Conservation (phyloP, 306 rosid species). For the Senna tora region DNA sequence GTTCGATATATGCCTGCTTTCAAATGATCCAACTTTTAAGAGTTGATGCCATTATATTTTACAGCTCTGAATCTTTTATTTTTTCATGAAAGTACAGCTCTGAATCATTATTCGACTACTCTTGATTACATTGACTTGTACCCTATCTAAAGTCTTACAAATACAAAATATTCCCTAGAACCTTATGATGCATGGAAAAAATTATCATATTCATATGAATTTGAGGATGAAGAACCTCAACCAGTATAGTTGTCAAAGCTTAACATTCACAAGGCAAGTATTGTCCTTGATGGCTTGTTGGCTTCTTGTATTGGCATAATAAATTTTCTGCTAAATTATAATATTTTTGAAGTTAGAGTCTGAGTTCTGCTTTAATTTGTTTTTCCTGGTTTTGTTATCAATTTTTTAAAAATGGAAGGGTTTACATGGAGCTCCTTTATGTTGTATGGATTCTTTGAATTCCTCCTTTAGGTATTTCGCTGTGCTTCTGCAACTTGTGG, state of each 20-base stretch:
- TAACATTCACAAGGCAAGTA: neutral
- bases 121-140: too few species aligned
- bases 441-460: slow-evolving; percentile 25
- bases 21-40: neutral
- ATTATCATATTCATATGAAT: neutral
- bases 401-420: slow-evolving; percentile 16
- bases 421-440: slow-evolving; percentile 9
- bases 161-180: too few species aligned
- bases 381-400: slow-evolving; percentile 6
- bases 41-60: too few species aligned
- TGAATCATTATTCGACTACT: too few species aligned
- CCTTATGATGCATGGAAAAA: too few species aligned
- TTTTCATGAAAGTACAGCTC: too few species aligned
- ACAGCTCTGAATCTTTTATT: too few species aligned
- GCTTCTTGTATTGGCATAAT: neutral
- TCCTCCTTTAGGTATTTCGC: slow-evolving; percentile 66
- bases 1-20: neutral
- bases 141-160: too few species aligned
- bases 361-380: slow-evolving; percentile 20
- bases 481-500: slow-evolving; percentile 95
- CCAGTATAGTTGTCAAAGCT: neutral
- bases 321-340: neutral
- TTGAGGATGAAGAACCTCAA: neutral
- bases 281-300: slow-evolving; percentile 19
- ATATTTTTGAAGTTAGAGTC: neutral